Conservation (phyloP, 2,329 filamentous ascomycete species). For the Chrysoporthe deuterocubensis region DNA sequence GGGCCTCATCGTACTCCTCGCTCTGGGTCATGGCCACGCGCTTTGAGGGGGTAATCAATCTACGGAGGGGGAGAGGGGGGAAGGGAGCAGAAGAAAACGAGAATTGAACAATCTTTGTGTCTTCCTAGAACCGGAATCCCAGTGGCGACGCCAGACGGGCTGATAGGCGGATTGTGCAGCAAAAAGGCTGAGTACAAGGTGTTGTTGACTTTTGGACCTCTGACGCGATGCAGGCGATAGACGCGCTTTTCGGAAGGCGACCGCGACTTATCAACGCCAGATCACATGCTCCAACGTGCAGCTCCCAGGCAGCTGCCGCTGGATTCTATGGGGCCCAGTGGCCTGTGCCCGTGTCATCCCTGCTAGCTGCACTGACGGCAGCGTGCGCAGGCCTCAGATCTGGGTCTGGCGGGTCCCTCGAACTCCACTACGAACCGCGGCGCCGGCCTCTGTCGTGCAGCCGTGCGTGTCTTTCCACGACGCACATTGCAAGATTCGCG, state of each 20-base stretch:
- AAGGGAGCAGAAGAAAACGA: background rate
- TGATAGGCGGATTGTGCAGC: background rate
- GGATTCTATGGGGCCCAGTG: background rate
- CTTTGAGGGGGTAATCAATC: background rate
- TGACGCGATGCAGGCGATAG: background rate
- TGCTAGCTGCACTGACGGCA: conserved; percentile 1
- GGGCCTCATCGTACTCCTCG: conserved; percentile 71
- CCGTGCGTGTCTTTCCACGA: background rate
- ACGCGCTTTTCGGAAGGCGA: conserved; percentile 7
- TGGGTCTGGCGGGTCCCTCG: background rate
- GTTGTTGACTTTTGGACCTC: conserved; percentile 7
- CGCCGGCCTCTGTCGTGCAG: background rate
- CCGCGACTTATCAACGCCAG: conserved; percentile 14
- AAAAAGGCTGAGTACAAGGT: background rate
- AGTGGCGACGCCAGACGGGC: background rate
- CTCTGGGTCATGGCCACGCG: conserved; percentile 46
- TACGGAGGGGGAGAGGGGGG: background rate
- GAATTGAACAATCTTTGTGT: background rate
- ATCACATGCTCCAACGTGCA: conserved; percentile 11
- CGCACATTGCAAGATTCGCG: background rate
- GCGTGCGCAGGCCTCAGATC: too few relatives aligned
- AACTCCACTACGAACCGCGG: conserved; percentile 9
- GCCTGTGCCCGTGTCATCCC: conserved; percentile 9
- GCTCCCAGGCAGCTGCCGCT: background rate
- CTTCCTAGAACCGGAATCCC: background rate